A percentile compares a stretch with the other conserved stretches of the same genome.
Conservation (phyloP, 192 early-diverging fungal genomes). For the Rhizophlyctis rosea region DNA sequence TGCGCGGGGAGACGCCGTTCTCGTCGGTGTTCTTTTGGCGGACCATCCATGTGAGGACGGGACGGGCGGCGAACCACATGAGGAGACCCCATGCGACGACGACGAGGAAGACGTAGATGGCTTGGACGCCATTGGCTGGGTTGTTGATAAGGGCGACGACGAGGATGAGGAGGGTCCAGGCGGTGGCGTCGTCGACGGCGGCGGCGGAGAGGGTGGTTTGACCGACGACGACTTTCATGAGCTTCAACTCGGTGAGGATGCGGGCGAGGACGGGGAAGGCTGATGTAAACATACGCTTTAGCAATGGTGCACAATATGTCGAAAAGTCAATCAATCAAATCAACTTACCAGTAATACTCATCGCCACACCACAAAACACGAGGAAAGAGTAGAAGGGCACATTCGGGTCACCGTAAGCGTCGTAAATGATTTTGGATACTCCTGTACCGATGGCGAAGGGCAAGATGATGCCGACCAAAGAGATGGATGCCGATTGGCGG, state of each 20-base stretch:
- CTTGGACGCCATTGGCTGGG: conserved; percentile 61
- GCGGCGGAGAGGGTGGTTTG: conserved; percentile 81
- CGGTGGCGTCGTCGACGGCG: conserved; percentile 80
- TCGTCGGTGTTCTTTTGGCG: conserved; percentile 13
- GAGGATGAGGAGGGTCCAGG: conserved; percentile 73
- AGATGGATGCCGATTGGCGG: conserved; percentile 51
- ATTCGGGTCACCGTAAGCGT: conserved; percentile 21
- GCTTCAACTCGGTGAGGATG: conserved; percentile 84
- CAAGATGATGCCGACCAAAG: conserved; percentile 73
- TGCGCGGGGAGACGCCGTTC: conserved; percentile 39
- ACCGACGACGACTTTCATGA: conserved; percentile 77
- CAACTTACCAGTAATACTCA: conserved; percentile 69
- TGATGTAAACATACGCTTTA: conserved; percentile 45
- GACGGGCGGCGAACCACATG: conserved; percentile 64
- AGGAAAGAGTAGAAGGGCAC: conserved; percentile 56
- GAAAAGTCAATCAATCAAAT: conserved; percentile 41
- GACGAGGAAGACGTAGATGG: conserved; percentile 79
- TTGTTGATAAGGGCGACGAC: conserved; percentile 88
- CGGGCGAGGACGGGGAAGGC: conserved; percentile 95
- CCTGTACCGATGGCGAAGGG: conserved; percentile 79
- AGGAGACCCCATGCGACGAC: conserved; percentile 69
- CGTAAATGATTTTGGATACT: conserved; percentile 50
- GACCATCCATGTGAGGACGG: conserved; percentile 49
- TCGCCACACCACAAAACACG: conserved; percentile 85
- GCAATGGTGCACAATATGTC: conserved; percentile 60